phyloP scores from a whole-genome alignment of 306 rosid species.

The Cucurbita ficifolia region DNA sequence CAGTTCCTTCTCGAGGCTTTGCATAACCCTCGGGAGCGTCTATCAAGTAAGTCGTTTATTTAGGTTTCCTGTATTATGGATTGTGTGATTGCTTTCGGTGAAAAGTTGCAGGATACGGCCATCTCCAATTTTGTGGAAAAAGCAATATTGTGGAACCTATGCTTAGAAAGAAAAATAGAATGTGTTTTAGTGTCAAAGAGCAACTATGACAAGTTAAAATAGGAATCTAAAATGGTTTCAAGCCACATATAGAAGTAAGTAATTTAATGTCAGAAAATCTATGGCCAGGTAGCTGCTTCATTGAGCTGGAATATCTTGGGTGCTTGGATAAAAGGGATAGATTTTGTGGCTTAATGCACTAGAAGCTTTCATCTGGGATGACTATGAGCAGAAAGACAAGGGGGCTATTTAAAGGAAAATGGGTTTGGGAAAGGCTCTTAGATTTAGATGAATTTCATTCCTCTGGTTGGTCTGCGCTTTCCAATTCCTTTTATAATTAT shows the following conservation, averaged over 20 bases:
- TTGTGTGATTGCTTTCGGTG: not conserved
- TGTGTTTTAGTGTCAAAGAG: too few species aligned
- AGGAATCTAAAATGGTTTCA: not conserved
- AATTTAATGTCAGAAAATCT: not conserved
- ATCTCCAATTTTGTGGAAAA: not conserved
- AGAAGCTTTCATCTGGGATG: not conserved
- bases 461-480: not conserved
- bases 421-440: not conserved
- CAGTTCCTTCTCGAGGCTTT: constrained; percentile 89
- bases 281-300: not conserved
- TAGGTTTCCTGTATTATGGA: not conserved
- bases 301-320: not conserved
- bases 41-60: constrained; percentile 42
- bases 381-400: not conserved
- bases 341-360: not conserved
- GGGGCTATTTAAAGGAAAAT: not conserved
- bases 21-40: constrained; percentile 93
- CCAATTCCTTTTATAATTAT: not conserved
- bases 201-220: too few species aligned
- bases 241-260: not conserved
- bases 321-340: not conserved
- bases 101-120: not conserved
- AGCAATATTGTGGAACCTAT: too few species aligned
- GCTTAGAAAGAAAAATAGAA: too few species aligned
- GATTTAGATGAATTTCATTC: not conserved